phyloP scores from a whole-genome alignment of 768 basidiomycete species.

The Auricularia auricula-judae region DNA sequence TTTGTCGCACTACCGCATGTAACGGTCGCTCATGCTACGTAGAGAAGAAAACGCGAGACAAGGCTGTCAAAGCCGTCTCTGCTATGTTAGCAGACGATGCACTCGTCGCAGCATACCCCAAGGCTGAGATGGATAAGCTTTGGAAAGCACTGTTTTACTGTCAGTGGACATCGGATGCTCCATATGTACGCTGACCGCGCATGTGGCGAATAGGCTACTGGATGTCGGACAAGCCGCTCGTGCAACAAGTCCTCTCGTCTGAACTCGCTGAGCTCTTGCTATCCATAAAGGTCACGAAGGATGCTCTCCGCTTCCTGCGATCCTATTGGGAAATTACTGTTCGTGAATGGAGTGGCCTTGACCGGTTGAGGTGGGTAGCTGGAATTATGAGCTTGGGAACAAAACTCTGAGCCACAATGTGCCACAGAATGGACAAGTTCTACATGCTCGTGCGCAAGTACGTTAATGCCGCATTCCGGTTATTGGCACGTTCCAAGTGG shows the following conservation, averaged over 20 bases:
- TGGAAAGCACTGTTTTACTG: slow-evolving; percentile 99
- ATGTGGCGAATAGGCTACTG: slow-evolving; percentile 63
- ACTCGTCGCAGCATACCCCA: slow-evolving; percentile 42
- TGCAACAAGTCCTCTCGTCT: slow-evolving; percentile 83
- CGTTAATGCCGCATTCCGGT: slow-evolving; percentile 72
- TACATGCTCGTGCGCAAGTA: slow-evolving; percentile 90
- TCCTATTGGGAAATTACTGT: slow-evolving; percentile 90
- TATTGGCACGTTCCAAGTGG: slow-evolving; percentile 68
- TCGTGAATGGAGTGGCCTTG: slow-evolving; percentile 89
- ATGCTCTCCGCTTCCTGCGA: slow-evolving; percentile 64
- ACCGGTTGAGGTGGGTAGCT: slow-evolving; percentile 63
- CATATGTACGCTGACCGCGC: background rate
- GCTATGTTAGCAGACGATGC: slow-evolving; percentile 63
- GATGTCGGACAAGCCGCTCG: slow-evolving; percentile 98
- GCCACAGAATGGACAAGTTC: slow-evolving; percentile 84
- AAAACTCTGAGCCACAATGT: background rate
- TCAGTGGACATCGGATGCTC: slow-evolving; percentile 16
- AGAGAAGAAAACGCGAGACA: slow-evolving; percentile 92
- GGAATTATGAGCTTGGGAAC: background rate
- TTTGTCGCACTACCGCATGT: background rate
- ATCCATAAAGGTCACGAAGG: slow-evolving; percentile 42
- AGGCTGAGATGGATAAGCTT: slow-evolving; percentile 76
- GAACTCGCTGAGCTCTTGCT: slow-evolving; percentile 78
- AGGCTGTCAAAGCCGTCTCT: slow-evolving; percentile 71
- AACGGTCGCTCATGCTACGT: slow-evolving; percentile 5